Conservation (phyloP, 2,329 filamentous ascomycete genomes). For the Fonsecaea nubica region DNA sequence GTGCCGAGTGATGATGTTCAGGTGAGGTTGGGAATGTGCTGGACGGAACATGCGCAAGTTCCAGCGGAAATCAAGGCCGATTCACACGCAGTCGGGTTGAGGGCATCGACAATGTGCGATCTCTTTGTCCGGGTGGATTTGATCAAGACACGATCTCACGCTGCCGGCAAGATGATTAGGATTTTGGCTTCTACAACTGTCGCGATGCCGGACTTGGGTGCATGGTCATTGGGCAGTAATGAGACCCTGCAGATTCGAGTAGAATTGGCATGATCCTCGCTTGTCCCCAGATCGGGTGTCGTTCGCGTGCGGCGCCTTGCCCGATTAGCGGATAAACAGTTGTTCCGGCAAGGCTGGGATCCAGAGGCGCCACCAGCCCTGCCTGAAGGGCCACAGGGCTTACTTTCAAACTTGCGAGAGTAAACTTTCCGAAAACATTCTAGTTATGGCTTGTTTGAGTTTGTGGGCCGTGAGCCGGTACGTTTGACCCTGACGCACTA, state of each 20-base stretch:
- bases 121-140: not conserved
- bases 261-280: not conserved
- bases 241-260: constrained; percentile 5
- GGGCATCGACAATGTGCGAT: not conserved
- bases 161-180: constrained; percentile 3
- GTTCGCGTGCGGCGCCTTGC: not conserved
- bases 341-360: not conserved
- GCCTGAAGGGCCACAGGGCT: no score
- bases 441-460: not conserved
- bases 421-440: not conserved
- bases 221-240: not conserved
- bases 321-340: not conserved
- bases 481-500: not conserved
- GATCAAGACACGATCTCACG: constrained; percentile 1
- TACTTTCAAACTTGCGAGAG: not conserved
- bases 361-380: not conserved
- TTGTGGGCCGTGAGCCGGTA: not conserved
- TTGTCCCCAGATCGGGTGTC: not conserved
- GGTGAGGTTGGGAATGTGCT: not conserved
- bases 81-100: not conserved
- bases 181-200: not conserved
- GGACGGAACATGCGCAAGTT: not conserved
- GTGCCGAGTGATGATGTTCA: not conserved
- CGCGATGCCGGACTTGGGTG: not conserved
- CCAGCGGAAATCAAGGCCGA: not conserved